Base-by-base conservation (phyloP, 345 rosid species). In the Brassica juncea region DNA sequence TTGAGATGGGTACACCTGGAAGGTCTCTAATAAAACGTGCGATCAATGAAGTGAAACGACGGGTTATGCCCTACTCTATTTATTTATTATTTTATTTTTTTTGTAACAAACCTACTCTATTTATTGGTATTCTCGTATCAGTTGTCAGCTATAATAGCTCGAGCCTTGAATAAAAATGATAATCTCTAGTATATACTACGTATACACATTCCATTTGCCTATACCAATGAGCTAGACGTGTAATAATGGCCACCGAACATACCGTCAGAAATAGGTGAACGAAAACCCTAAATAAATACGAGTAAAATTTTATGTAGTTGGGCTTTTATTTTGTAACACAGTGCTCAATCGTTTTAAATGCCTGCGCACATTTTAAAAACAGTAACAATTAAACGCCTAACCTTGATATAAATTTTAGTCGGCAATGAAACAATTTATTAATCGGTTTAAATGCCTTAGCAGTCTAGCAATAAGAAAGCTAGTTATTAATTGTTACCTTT, bases 141-240 rank as follows among this genome's bases (percentile, higher is more conserved):
- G 4, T 37, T 75, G 79, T 75, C 72, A 71, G 71, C 57, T 73
- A 35, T 35, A 6, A 23, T 35, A 35, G 42, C 42, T 73, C 30
- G 19, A 61, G 58, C 11, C 67, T 23, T 12, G 10, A 39, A 39
- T 21, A 23, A 16, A 15, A 9, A 47, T 7, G 9, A 61, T 14
- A 30, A 62, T 15, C 16, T 31, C 67, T 6, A 14, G 21, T 14
- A 19, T 64, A 15, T 37, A 71, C 23, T 21, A n/a, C 57, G 19
- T 21, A 39, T n/a, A 39, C 58, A n/a, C 69, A 11, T 64, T 64
- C 44, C 6, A 15, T 15, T 32, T 31, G 0, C 23, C 44, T 8
- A 15, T 32, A 64, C 42, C 44, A 32, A 4, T 32, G 44, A 32
- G 19, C 11, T 23, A 25, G 21, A 30, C 19, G 19, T 28, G 2